Base-by-base conservation (phyloP, 768 basidiomycete genomes). In the Cubamyces sp. region DNA sequence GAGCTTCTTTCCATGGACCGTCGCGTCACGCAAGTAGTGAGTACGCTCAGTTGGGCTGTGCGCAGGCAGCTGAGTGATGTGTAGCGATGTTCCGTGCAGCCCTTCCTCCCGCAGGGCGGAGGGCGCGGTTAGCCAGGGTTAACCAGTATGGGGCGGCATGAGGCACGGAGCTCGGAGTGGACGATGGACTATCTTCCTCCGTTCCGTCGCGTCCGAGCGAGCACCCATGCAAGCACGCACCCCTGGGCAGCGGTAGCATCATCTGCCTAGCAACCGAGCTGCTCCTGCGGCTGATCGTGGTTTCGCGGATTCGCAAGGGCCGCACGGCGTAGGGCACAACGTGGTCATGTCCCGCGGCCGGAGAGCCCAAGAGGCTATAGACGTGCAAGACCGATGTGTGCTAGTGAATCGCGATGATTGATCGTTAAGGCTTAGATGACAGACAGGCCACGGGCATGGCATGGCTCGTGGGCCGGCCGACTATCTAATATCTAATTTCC, bases 201-300 rank as follows among this genome's bases (percentile, higher is more conserved):
- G 63, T 45, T 60, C 59, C 50, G n/a, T n/a, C n/a, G n/a, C n/a
- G n/a, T n/a, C n/a, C n/a, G n/a, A n/a, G n/a, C n/a, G 54, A 56
- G 53, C 46, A 18, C 34, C 25, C 37, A 25, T 34, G 34, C 34
- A 34, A 1, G 9, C 9, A 34, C 34, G 34, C 28, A 34, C 34
- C 34, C 9, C 34, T 34, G 34, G 34, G 9, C 11, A 34, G 34
- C 34, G 34, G 18, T 55, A 45, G 54, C 54, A 62, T 37, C 57
- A 60, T 60, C 21, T 56, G 30, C 58, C 48, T 60, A 56, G 63
- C 58, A 64, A 64, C 58, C 54, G 62, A 52, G 56, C 41, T 39
- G 15, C 18, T 28, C 54, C 37, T 42, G 25, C 48, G 54, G 16
- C 6, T 40, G 45, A 14, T 45, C n/a, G 23, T 5, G 39, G 1